Evolutionary conservation across 1,284 basidiomycete genomes (phyloP), one percentile per base, ranked within the genome.

Genomic region (Leccinum griseonigrum): DNA sequence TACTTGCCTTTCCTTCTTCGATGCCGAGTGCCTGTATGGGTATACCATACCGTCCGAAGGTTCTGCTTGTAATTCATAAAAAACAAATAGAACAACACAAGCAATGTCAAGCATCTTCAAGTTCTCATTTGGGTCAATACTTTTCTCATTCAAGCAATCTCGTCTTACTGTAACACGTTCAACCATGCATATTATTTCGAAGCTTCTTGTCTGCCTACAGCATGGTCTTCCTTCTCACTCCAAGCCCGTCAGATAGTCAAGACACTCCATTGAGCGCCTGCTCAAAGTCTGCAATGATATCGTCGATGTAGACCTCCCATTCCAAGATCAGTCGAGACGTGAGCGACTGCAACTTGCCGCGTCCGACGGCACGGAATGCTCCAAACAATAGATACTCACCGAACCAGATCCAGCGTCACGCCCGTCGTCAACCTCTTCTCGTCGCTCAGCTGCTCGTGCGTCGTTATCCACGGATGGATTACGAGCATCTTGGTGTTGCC

Each of bases 221-320:
- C 54, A 54, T 54, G 18, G 22, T 36, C n/a, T 55, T 55, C 2
- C 1, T 55, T 28, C 22, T 22, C 54, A 28, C 16, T n/a, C 16
- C 4, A 54, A 4, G 18, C 11, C 7, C 18, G 32, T 54, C 53
- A 10, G 13, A 26, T 54, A 54, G 32, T 54, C 34, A 54, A 22
- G 31, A 11, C 18, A 54, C 11, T 3, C 9, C 13, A 36, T 28
- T 54, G 31, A 75, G 52, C 3, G 71, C 69, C 60, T 74, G 74
- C 64, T 87, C 85, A 72, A 95, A 94, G 75, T 95, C 93, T 10
- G 90, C 90, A 67, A 94, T 89, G 72, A 94, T 94, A 71, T 94
- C 92, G 40, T 81, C 81, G 70, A 95, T 93, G 67, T 86, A 52
- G 1, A 65, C 61, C 64, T 67, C 32, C 4, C 11, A 32, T 36